These are phyloP conservation scores for Leccinum huronense DNA, from an alignment of 1,284 basidiomycete species.

Conservation along the genomic window DNA sequence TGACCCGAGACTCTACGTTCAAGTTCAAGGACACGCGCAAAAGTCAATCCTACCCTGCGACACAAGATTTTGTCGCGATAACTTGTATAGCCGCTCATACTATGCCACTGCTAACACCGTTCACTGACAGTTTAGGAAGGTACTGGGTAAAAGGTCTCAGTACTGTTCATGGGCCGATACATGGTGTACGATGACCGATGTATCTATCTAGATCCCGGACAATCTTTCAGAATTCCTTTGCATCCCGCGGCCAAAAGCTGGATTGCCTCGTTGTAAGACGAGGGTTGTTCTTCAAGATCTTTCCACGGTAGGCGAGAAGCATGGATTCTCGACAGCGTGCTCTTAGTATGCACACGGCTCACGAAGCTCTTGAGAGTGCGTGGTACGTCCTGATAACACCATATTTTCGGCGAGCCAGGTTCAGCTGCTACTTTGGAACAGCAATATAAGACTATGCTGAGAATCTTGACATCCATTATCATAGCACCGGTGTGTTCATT, in stretches of 20 bases:
- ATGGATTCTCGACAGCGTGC: slow-evolving; percentile 77
- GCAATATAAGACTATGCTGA: slow-evolving; percentile 68
- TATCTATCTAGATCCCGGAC: slow-evolving; percentile 51
- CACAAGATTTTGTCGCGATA: slow-evolving; percentile 61
- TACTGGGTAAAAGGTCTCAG: slow-evolving; percentile 56
- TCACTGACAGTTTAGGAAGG: slow-evolving; percentile 49
- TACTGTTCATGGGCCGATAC: slow-evolving; percentile 37
- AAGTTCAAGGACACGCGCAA: slow-evolving; percentile 20
- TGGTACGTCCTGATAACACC: slow-evolving; percentile 63
- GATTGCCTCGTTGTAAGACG: slow-evolving; percentile 40
- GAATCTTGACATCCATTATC: slow-evolving; percentile 68
- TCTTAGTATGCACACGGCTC: slow-evolving; percentile 55
- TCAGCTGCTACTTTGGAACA: slow-evolving; percentile 65
- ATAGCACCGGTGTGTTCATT: slow-evolving; percentile 55
- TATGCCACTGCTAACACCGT: slow-evolving; percentile 51
- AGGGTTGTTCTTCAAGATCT: slow-evolving; percentile 67
- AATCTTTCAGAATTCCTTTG: slow-evolving; percentile 49
- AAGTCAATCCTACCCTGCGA: slow-evolving; percentile 7
- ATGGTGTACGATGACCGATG: slow-evolving; percentile 3
- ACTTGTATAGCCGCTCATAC: slow-evolving; percentile 68
- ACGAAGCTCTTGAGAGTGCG: slow-evolving; percentile 66
- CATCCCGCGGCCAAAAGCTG: slow-evolving; percentile 33
- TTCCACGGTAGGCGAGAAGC: slow-evolving; percentile 65
- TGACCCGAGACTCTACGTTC: slow-evolving; percentile 11
- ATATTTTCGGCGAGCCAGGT: slow-evolving; percentile 49